Evolutionary conservation across 2,329 filamentous ascomycete species (phyloP).

Genomic region (Meredithiella fracta): DNA sequence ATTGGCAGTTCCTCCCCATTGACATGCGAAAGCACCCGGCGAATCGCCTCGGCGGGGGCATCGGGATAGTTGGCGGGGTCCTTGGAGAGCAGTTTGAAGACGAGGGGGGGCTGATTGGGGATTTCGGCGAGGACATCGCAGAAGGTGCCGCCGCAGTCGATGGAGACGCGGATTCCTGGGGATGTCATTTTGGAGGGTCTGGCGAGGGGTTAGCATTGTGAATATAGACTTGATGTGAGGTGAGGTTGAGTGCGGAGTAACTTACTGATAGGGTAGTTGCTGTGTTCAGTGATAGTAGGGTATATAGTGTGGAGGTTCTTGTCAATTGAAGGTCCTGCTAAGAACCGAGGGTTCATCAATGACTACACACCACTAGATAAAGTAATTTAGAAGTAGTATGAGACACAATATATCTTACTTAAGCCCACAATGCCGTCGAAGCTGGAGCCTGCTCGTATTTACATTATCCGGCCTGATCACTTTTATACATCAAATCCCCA

Average conservation of each 20-base stretch:
- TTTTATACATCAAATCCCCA: too few species aligned
- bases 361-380: too few species aligned
- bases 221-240: not conserved
- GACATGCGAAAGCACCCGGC: slow-evolving; percentile 47
- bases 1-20: slow-evolving; percentile 7
- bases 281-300: too few species aligned
- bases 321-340: too few species aligned
- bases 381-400: too few species aligned
- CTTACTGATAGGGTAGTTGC: too few species aligned
- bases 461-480: too few species aligned
- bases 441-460: too few species aligned
- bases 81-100: slow-evolving; percentile 79
- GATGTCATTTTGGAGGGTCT: not conserved
- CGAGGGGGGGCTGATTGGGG: slow-evolving; percentile 57
- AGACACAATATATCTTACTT: too few species aligned
- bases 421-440: too few species aligned
- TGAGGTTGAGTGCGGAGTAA: not conserved
- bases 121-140: slow-evolving; percentile 82
- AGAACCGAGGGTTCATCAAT: too few species aligned
- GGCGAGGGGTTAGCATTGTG: not conserved
- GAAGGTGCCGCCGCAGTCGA: slow-evolving; percentile 72
- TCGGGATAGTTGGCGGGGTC: slow-evolving; percentile 82
- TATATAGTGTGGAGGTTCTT: too few species aligned
- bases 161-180: slow-evolving; percentile 46
- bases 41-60: slow-evolving; percentile 79